phyloP scores from a whole-genome alignment of 2,329 filamentous ascomycete species.

The Bisporella sp. region DNA sequence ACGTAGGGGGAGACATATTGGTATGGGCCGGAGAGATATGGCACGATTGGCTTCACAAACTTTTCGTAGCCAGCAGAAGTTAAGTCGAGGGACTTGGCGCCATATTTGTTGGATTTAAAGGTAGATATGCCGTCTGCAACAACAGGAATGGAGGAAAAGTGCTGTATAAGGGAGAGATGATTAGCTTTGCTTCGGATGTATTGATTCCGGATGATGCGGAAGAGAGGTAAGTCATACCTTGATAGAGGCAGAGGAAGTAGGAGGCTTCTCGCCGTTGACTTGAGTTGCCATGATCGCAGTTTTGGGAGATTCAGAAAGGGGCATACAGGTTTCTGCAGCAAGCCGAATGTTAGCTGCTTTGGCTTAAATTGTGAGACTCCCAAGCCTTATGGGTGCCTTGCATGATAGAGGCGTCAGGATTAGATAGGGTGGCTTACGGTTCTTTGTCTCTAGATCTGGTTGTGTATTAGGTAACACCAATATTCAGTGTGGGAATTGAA shows the following conservation, averaged over 20 bases:
- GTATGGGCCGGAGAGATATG: conserved; percentile 73
- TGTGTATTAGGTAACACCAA: too few species aligned
- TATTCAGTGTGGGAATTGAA: too few species aligned
- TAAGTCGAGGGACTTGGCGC: conserved; percentile 65
- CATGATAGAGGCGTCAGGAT: too few species aligned
- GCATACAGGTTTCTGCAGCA: conserved; percentile 4
- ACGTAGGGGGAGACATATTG: conserved; percentile 80
- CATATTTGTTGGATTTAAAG: conserved; percentile 76
- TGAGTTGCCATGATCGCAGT: conserved; percentile 31
- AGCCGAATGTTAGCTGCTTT: too few species aligned
- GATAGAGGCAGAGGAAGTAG: conserved; percentile 40
- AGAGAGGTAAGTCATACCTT: conserved; percentile 32
- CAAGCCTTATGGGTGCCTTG: too few species aligned
- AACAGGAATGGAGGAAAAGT: conserved; percentile 77
- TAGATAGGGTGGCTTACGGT: too few species aligned
- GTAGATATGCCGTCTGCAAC: conserved; percentile 71
- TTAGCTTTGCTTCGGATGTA: neutral
- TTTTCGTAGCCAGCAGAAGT: conserved; percentile 10
- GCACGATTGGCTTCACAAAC: conserved; percentile 70
- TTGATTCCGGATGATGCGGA: neutral
- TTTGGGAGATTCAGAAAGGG: conserved; percentile 13
- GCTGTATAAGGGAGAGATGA: conserved; percentile 40
- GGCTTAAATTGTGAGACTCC: too few species aligned
- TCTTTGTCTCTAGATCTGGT: too few species aligned
- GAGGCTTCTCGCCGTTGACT: conserved; percentile 42